Evolutionary conservation across 345 rosid genomes (phyloP).

Genomic region (Pelargonium nanum): DNA sequence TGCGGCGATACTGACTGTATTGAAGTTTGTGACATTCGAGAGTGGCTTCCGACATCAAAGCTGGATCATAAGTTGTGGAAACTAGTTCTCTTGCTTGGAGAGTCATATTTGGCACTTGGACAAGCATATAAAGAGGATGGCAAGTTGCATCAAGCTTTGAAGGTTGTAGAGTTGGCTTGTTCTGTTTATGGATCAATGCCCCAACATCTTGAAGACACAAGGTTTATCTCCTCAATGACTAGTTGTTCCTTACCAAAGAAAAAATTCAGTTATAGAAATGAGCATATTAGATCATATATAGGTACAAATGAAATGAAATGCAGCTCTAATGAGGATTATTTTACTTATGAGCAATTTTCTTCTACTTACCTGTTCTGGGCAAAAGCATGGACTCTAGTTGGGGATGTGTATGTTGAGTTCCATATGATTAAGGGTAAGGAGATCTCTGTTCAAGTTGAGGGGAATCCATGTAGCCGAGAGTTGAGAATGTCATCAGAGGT

Average conservation of each 20-base stretch:
- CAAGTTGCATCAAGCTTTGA: constrained; percentile 71
- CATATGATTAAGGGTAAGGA: constrained; percentile 53
- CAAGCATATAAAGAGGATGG: constrained; percentile 76
- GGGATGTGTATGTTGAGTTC: constrained; percentile 74
- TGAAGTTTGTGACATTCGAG: constrained; percentile 88
- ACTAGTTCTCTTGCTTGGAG: constrained; percentile 92
- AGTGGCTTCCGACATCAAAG: constrained; percentile 88
- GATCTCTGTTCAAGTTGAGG: constrained; percentile 27
- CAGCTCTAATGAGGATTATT: constrained; percentile 21
- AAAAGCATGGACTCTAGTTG: constrained; percentile 84
- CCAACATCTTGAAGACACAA: constrained; percentile 49
- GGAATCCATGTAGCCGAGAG: constrained; percentile 32
- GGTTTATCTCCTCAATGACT: constrained; percentile 64
- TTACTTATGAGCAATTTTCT: constrained; percentile 42
- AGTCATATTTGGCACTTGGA: constrained; percentile 81
- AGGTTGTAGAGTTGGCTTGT: constrained; percentile 76
- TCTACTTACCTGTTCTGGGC: constrained; percentile 75
- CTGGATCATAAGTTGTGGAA: constrained; percentile 83
- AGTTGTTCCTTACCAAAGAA: constrained; percentile 22
- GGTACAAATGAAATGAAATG: constrained; percentile 28
- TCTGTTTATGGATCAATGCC: constrained; percentile 94
- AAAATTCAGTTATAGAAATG: constrained; percentile 15
- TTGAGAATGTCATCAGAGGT: constrained; percentile 75
- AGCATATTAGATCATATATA: constrained; percentile 18
- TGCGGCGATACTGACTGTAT: constrained; percentile 97